Conservation (phyloP, 2,329 filamentous ascomycete genomes). For the Aspergillus carbonarius region DNA sequence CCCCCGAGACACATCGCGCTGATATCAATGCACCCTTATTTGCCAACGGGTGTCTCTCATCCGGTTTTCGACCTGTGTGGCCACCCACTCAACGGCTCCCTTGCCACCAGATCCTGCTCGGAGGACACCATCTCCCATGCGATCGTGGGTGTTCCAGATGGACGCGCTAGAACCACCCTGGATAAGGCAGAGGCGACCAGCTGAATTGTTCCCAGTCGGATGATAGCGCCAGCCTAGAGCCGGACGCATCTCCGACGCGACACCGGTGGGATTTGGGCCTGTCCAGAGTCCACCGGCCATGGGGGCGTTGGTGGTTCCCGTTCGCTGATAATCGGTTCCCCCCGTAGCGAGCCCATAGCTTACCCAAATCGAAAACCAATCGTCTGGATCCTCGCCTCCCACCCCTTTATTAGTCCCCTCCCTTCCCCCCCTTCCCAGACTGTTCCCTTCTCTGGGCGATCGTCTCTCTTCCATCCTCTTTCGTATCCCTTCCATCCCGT, state of each 20-base stretch:
- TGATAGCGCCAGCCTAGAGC: neutral
- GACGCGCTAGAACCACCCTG: slow-evolving; percentile 5
- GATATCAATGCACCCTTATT: neutral
- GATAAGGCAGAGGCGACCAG: neutral
- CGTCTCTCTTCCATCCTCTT: neutral
- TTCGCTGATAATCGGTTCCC: neutral
- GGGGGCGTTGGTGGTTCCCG: neutral
- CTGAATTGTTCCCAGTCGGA: neutral
- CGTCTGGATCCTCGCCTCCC: neutral
- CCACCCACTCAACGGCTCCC: neutral
- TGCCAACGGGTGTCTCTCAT: neutral
- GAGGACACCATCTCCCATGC: neutral
- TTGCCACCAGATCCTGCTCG: neutral
- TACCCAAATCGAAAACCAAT: neutral
- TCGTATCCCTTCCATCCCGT: neutral
- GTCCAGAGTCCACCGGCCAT: neutral
- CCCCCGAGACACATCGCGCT: neutral
- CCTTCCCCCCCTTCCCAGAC: no score
- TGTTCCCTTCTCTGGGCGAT: neutral
- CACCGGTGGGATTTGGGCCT: neutral
- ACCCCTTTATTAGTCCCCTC: neutral
- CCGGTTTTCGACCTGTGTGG: neutral
- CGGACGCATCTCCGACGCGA: neutral
- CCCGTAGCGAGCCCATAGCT: neutral
- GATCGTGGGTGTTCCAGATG: neutral